Evolutionary conservation across 371 early-diverging fungal genomes (phyloP).

Genomic region (Mortierella sp.): DNA sequence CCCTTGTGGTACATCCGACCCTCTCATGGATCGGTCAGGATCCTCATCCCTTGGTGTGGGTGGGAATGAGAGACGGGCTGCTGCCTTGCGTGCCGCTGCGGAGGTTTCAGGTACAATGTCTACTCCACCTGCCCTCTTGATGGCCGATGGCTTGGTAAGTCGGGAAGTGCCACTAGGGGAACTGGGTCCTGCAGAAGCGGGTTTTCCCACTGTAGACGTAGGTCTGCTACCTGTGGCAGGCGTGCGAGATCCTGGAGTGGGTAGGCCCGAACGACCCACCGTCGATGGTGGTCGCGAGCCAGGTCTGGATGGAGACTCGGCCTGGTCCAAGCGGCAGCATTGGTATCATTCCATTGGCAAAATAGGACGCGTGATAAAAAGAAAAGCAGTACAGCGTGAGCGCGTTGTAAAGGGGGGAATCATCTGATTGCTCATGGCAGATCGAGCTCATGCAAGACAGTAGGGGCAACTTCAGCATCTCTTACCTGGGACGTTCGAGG

Average conservation of each 20-base stretch:
- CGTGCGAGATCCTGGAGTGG: slow-evolving; percentile 20
- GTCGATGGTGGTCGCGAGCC: slow-evolving; percentile 29
- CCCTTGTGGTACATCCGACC: slow-evolving; percentile 9
- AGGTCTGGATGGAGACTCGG: slow-evolving; percentile 12
- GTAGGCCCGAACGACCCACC: slow-evolving; percentile 14
- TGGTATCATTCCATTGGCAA: no score
- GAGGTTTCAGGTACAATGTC: slow-evolving; percentile 26
- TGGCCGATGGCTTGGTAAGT: slow-evolving; percentile 16
- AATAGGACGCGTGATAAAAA: no score
- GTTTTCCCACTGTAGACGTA: slow-evolving; percentile 3
- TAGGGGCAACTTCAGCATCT: background rate
- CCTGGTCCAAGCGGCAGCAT: slow-evolving; percentile 2
- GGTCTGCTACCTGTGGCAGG: slow-evolving; percentile 14
- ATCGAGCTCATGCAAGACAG: no score
- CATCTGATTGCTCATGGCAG: no score
- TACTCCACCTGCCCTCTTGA: slow-evolving; percentile 17
- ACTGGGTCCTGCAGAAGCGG: slow-evolving; percentile 6
- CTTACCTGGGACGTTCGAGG: background rate
- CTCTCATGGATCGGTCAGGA: slow-evolving; percentile 9
- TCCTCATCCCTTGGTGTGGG: slow-evolving; percentile 20
- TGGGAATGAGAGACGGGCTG: slow-evolving; percentile 13
- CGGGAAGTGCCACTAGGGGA: slow-evolving; percentile 18
- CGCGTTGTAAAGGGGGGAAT: no score
- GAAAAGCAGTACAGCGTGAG: no score
- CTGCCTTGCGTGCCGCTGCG: slow-evolving; percentile 12